Base-by-base conservation (phyloP, 257 asterid genomes). In the Gardenia jasminoides region DNA sequence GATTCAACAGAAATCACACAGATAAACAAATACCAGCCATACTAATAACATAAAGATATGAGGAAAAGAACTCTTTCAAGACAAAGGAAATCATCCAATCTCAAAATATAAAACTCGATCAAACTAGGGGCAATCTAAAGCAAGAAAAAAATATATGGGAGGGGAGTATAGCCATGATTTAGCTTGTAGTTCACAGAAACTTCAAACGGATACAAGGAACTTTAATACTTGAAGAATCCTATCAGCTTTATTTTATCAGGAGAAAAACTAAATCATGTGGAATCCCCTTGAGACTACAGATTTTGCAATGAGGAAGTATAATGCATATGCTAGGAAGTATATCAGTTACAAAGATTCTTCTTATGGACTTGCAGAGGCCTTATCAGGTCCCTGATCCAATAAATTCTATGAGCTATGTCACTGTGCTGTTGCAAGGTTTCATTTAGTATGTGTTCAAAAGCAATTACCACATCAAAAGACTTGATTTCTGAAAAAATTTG, bases 1-100 rank as follows among this genome's bases (percentile, higher is more conserved):
- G 31, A 93, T 86, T 90, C 97, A 93, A 85, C 76, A 73, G 73
- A 82, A 70, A 79, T 43, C 79, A 52, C 56, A 81, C 67, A 84
- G 62, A 80, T 70, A 80, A 73, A 62, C 43, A 80, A 43, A 82
- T 78, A 50, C 74, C 68, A 26, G 62, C 43, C 28, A 69, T 69
- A 54, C 67, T 24, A 56, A 26, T 74, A 22, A 56, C 10, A 7
- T 39, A 39, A 26, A 75, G 24, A 56, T 12, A 79, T 8, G 13
- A 20, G 20, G 20, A 47, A 13, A 58, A 22, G 15, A 59, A 17
- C 22, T 61, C 20, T 61, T 47, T 36, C 22, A 26, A 65, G 65
- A 41, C 30, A 75, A 12, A 22, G 41, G 71, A 61, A 52, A 8
- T 47, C 19, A 22, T 11, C 33, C 30, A 13, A 52, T 47, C 74